Conservation (phyloP, 1,284 basidiomycete genomes). For the Psilocybe mexicana region DNA sequence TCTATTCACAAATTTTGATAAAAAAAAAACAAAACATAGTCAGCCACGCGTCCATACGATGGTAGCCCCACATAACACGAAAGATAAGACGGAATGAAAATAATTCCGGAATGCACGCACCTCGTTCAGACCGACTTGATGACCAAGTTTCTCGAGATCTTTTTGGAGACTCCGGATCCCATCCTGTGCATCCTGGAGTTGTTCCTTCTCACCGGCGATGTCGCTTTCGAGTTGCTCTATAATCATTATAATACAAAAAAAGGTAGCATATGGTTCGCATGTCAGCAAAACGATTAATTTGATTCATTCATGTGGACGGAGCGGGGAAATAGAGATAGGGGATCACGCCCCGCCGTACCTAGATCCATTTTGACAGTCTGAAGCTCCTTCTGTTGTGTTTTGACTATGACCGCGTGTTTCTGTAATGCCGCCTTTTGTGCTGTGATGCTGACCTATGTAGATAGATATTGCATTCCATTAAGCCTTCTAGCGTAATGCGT, state of each 20-base stretch:
- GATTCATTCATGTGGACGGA: background rate
- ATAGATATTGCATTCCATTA: background rate
- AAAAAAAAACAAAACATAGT: background rate
- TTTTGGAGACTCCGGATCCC: slow-evolving; percentile 61
- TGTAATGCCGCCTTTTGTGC: slow-evolving; percentile 82
- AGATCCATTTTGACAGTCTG: slow-evolving; percentile 88
- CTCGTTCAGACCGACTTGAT: slow-evolving; percentile 54
- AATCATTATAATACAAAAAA: background rate
- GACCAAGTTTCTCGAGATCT: slow-evolving; percentile 64
- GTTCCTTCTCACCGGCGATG: slow-evolving; percentile 59
- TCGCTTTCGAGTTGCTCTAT: slow-evolving; percentile 86
- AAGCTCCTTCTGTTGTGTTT: slow-evolving; percentile 85
- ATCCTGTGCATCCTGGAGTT: slow-evolving; percentile 61
- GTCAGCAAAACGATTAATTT: background rate
- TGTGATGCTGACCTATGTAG: slow-evolving; percentile 66
- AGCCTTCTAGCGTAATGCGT: too few relatives aligned
- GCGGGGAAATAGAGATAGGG: background rate
- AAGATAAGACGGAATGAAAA: background rate
- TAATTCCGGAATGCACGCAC: slow-evolving; percentile 35
- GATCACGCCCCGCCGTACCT: slow-evolving; percentile 46
- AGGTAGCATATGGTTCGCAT: background rate
- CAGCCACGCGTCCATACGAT: too few relatives aligned
- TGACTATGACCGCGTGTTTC: slow-evolving; percentile 81
- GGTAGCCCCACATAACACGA: too few relatives aligned
- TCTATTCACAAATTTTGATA: slow-evolving; percentile 39